These are phyloP conservation scores for Parathielavia hyrcaniae DNA, from an alignment of 495 filamentous ascomycete genomes.

Conservation along the genomic window DNA sequence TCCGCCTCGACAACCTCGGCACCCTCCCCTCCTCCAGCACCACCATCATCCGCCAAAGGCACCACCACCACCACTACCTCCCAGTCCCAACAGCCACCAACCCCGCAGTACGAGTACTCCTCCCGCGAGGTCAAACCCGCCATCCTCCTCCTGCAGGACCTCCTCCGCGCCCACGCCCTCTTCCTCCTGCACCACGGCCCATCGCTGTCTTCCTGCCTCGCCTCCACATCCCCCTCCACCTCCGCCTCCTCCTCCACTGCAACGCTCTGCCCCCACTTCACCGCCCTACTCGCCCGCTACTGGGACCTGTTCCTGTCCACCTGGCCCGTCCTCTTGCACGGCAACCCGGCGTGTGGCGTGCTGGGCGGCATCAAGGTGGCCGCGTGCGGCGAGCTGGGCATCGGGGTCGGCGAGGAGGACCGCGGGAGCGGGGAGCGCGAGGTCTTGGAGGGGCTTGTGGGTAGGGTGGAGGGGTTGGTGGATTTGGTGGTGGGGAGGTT, in stretches of 20 bases:
- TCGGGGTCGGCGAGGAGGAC: constrained; percentile 91
- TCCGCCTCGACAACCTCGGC: constrained; percentile 23
- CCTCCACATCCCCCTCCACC: background rate
- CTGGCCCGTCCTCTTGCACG: constrained; percentile 87
- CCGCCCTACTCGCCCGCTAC: constrained; percentile 63
- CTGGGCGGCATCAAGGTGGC: constrained; percentile 85
- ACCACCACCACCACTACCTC: constrained; percentile 13
- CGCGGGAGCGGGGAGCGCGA: constrained; percentile 86
- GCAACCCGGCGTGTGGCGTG: constrained; percentile 74
- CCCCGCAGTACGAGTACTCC: constrained; percentile 60
- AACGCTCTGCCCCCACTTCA: constrained; percentile 42
- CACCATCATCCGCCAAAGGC: constrained; percentile 2
- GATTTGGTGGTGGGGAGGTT: constrained; percentile 85
- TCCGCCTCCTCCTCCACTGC: constrained; percentile 31
- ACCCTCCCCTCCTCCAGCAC: background rate
- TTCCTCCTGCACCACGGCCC: constrained; percentile 83
- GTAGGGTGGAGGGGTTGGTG: constrained; percentile 60
- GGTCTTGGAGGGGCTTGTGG: constrained; percentile 78
- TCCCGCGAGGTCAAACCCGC: constrained; percentile 84
- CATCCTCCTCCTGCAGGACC: constrained; percentile 66
- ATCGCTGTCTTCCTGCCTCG: constrained; percentile 58
- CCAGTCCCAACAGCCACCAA: background rate
- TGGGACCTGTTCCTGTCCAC: constrained; percentile 75
- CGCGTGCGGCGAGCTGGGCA: constrained; percentile 81
- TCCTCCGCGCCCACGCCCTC: constrained; percentile 71